Evolutionary conservation across 257 asterid species (phyloP).

Genomic region (Capsicum rhomboideum): DNA sequence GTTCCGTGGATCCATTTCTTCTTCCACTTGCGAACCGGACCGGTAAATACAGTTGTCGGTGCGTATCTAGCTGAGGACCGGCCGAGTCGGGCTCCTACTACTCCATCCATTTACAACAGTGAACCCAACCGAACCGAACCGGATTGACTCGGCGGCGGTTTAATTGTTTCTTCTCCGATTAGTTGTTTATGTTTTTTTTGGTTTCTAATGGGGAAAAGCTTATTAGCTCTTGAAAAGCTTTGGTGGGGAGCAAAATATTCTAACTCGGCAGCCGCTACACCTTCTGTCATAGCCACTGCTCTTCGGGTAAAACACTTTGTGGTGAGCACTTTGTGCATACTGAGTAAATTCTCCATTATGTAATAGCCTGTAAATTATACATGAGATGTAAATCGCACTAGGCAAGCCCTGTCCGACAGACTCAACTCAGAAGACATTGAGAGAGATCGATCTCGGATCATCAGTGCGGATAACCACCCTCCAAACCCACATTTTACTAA

Average conservation of each 20-base stretch:
- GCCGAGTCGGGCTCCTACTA: conserved; percentile 83
- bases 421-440: too few species aligned
- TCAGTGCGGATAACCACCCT: too few species aligned
- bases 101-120: conserved; percentile 73
- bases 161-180: neutral
- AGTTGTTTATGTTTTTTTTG: neutral
- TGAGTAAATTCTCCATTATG: too few species aligned
- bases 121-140: neutral
- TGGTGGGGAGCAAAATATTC: neutral
- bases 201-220: neutral
- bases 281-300: too few species aligned
- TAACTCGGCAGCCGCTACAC: too few species aligned
- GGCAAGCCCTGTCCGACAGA: too few species aligned
- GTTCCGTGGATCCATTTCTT: conserved; percentile 46
- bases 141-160: conserved; percentile 5
- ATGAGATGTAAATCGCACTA: too few species aligned
- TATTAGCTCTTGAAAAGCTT: neutral
- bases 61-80: conserved; percentile 88
- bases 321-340: too few species aligned
- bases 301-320: too few species aligned
- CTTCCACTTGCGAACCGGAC: conserved; percentile 89
- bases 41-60: conserved; percentile 81
- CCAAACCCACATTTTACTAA: too few species aligned
- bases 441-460: too few species aligned
- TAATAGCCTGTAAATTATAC: too few species aligned